These are phyloP conservation scores for Chaetomiaceae sp. DNA, from an alignment of 2,329 filamentous ascomycete genomes.

Conservation along the genomic window DNA sequence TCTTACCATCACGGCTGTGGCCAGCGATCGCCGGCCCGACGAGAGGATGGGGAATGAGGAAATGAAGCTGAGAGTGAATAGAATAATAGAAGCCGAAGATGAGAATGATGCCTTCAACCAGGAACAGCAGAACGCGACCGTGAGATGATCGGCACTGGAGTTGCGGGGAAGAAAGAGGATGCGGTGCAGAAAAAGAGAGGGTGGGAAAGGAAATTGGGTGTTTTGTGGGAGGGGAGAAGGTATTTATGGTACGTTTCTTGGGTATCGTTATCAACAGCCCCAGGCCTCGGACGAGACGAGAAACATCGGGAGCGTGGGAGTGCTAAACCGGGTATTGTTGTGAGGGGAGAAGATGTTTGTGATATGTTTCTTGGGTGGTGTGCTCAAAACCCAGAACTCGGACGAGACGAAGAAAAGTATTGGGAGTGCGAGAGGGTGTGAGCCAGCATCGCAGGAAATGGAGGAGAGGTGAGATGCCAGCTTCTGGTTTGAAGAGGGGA, in stretches of 20 bases:
- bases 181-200: not conserved
- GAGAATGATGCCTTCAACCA: not conserved
- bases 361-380: too few relatives aligned
- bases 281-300: too few relatives aligned
- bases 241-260: not conserved
- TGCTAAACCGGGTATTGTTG: too few relatives aligned
- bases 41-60: not conserved
- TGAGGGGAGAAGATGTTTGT: too few relatives aligned
- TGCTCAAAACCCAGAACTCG: too few relatives aligned
- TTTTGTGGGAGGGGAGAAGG: not conserved
- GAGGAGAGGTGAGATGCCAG: not conserved
- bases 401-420: too few relatives aligned
- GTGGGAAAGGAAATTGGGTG: not conserved
- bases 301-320: too few relatives aligned
- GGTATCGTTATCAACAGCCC: too few relatives aligned
- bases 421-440: not conserved
- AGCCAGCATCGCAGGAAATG: too few relatives aligned
- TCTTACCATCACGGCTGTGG: conserved; percentile 4
- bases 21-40: not conserved
- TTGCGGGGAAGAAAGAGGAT: not conserved
- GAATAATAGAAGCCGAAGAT: not conserved
- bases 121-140: not conserved
- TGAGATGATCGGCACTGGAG: not conserved
- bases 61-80: not conserved
- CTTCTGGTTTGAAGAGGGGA: not conserved